Base-by-base conservation (phyloP, 2,329 filamentous ascomycete species). In the Penicillium hordei region DNA sequence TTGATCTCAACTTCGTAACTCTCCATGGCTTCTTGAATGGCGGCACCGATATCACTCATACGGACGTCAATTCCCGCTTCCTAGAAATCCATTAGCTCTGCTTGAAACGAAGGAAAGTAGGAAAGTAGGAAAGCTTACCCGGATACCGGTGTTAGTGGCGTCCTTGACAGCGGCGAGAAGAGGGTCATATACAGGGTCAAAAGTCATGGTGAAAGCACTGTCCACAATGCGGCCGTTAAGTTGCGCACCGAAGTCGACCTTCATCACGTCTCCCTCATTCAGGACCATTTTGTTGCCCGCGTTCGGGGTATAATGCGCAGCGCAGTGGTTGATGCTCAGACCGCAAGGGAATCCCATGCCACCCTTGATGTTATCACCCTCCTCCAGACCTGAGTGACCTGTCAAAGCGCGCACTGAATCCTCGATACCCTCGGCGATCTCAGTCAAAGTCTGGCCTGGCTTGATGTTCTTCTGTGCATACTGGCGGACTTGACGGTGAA, bases 31-130 rank as follows among this genome's bases (percentile, higher is more conserved):
- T 96, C 91, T 76, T 96, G 92, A 67, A 96, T 93, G 19, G 86
- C 82, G 10, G 85, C 89, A 59, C 92, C 90, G 62, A 96, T 90
- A 69, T 96, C 91, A 62, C 89, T 88, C 68, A 97, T 87, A 55
- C 93, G 87, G 46, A 91, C 92, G 72, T 97, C 93, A 69, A 97
- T 96, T 68, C 93, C 93, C 6, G 93, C 92, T 79, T 95, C 90
- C 81, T 86, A 65, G 23, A 54, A n/a, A 12, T 8, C 7, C n/a
- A 57, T 65, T 46, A 68, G 58, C 51, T 53, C 51, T 34, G 23
- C 9, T 15, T 25, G 52, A 48, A 33, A 44, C 19, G 8, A 29
- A 48, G 13, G 5, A 8, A 38, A 3, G 27, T 5, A 49, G 52
- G 21, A 8, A 38, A 3, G 27, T 5, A 49, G 52, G 21, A n/a